Evolutionary conservation across 352 stramenopile species (phyloP).

Genomic region (Globisporangium lucens): DNA sequence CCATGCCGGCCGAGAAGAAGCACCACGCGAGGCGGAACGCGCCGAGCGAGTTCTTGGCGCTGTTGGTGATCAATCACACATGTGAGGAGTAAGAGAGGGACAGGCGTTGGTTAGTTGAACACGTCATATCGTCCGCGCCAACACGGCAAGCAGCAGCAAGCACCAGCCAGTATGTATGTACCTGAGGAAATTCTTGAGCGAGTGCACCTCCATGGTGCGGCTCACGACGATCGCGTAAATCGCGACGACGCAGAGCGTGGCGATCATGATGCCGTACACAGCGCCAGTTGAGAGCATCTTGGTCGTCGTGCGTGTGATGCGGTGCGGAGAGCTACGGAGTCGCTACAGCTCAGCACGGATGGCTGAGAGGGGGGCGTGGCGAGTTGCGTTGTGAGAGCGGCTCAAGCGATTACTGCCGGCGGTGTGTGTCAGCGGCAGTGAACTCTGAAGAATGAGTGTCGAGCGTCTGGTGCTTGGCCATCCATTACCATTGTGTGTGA

Average conservation of each 20-base stretch:
- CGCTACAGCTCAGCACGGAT: neutral
- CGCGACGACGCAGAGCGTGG: conserved; percentile 56
- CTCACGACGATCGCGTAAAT: conserved; percentile 66
- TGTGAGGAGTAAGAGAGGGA: neutral
- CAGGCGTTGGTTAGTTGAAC: neutral
- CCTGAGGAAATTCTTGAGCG: conserved; percentile 63
- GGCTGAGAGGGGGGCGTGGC: neutral
- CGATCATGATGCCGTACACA: conserved; percentile 58
- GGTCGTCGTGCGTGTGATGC: neutral
- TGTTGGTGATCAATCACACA: conserved; percentile 7
- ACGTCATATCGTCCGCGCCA: neutral
- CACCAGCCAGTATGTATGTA: conserved; percentile 7
- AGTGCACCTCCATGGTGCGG: conserved; percentile 49
- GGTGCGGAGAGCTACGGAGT: neutral
- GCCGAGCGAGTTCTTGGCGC: conserved; percentile 65
- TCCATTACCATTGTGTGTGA: neutral
- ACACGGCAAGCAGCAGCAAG: conserved; percentile 1
- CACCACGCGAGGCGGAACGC: conserved; percentile 65
- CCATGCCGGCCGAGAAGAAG: conserved; percentile 75
- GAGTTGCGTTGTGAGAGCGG: conserved; percentile 7
- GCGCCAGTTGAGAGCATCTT: conserved; percentile 45
- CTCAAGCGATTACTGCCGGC: neutral
- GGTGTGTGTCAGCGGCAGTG: neutral
- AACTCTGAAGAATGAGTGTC: neutral
- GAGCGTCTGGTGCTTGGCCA: neutral